These are phyloP conservation scores for Lipomyces chichibuensis DNA, from an alignment of 805 yeast genomes.

Conservation along the genomic window DNA sequence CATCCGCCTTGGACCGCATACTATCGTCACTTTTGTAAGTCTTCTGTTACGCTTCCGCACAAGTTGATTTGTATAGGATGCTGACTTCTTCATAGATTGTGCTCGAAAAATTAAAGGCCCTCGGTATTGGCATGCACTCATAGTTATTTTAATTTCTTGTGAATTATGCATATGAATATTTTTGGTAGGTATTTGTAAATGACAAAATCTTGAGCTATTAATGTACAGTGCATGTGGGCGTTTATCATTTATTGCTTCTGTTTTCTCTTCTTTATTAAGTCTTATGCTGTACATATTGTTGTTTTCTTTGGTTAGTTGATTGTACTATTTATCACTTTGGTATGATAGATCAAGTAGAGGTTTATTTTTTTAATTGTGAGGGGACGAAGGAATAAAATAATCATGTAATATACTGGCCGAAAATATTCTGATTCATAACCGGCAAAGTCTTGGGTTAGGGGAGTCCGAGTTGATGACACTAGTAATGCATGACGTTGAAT, in stretches of 20 bases:
- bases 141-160: not conserved
- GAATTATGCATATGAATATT: not conserved
- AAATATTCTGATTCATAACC: too few species aligned
- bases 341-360: not conserved
- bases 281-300: constrained; percentile 7
- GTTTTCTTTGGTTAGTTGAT: not conserved
- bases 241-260: not conserved
- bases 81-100: constrained; percentile 27
- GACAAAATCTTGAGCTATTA: not conserved
- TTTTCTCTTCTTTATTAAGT: not conserved
- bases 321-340: not conserved
- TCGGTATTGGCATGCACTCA: constrained; percentile 37
- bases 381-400: not conserved
- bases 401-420: too few species aligned
- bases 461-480: too few species aligned
- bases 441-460: too few species aligned
- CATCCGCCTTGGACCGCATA: constrained; percentile 76
- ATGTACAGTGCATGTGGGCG: constrained; percentile 11
- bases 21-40: constrained; percentile 47
- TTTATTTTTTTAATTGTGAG: not conserved
- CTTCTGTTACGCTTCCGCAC: not conserved
- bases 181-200: not conserved
- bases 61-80: not conserved
- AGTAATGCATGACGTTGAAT: not conserved
- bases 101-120: constrained; percentile 46